phyloP scores from a whole-genome alignment of 2,329 filamentous ascomycete species.

The Exophiala calicioides region DNA sequence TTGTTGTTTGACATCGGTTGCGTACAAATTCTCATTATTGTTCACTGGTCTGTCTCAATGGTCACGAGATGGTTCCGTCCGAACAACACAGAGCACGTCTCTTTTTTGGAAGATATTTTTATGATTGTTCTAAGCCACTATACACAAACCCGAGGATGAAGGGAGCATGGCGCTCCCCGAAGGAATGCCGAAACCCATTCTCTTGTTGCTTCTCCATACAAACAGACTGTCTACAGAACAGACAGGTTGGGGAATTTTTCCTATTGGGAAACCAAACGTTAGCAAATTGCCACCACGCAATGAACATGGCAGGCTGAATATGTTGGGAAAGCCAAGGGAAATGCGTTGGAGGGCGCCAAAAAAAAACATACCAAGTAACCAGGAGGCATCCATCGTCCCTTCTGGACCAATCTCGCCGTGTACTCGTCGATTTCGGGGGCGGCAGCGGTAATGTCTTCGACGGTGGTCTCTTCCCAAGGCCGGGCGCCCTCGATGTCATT shows the following conservation, averaged over 20 bases:
- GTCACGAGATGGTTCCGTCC: too few relatives aligned
- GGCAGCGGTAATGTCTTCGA: constrained; percentile 92
- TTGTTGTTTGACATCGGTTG: too few relatives aligned
- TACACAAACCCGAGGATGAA: constrained; percentile 24
- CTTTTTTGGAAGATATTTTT: constrained; percentile 11
- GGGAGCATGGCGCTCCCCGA: too few relatives aligned
- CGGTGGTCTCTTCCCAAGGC: constrained; percentile 95
- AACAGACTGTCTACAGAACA: constrained; percentile 69
- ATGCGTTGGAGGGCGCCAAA: too few relatives aligned
- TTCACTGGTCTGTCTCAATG: too few relatives aligned
- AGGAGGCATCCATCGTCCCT: constrained; percentile 96
- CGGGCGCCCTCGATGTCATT: constrained; percentile 96
- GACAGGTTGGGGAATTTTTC: constrained; percentile 99
- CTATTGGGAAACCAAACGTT: constrained; percentile 48
- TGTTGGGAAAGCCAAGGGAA: constrained; percentile 17
- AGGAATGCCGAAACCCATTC: constrained; percentile 5
- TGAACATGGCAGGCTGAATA: not conserved
- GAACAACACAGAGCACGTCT: not conserved
- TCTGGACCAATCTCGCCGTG: constrained; percentile 89
- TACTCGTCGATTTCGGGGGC: constrained; percentile 98
- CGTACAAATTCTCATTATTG: too few relatives aligned
- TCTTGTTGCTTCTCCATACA: constrained; percentile 1
- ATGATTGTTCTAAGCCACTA: constrained; percentile 29
- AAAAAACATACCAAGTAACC: constrained; percentile 91
- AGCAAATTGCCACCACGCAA: not conserved